Percentiles rank a stretch among this genome's conserved stretches.
Evolutionary conservation across 805 yeast species (phyloP).

Genomic region (Lachancea mirantina): DNA sequence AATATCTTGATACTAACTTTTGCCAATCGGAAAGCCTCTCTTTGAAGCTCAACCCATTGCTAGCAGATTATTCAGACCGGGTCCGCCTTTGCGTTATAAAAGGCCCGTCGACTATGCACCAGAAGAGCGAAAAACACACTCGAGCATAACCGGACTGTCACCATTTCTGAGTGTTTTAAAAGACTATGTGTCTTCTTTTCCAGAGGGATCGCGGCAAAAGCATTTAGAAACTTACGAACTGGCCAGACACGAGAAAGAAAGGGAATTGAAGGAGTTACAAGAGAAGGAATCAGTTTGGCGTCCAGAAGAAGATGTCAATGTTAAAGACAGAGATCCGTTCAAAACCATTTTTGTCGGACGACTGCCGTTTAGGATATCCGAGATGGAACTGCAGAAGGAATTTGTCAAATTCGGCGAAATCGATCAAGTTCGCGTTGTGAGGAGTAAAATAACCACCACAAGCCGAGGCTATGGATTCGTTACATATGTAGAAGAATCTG

Average conservation of each 20-base stretch:
- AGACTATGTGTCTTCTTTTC: slow-evolving; percentile 28
- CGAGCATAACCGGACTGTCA: slow-evolving; percentile 41
- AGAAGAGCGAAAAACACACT: slow-evolving; percentile 39
- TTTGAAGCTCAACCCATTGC: too few species aligned
- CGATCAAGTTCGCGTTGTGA: slow-evolving; percentile 52
- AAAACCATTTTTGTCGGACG: slow-evolving; percentile 74
- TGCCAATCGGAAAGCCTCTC: too few species aligned
- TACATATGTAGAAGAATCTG: slow-evolving; percentile 53
- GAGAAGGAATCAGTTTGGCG: slow-evolving; percentile 40
- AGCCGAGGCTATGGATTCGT: slow-evolving; percentile 83
- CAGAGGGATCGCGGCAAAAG: slow-evolving; percentile 20
- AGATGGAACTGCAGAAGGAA: slow-evolving; percentile 56
- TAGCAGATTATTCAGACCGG: slow-evolving; percentile 41
- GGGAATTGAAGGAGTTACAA: slow-evolving; percentile 30
- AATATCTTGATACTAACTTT: too few species aligned
- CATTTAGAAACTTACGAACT: slow-evolving; percentile 27
- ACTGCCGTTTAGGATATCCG: slow-evolving; percentile 55
- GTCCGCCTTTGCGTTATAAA: slow-evolving; percentile 46
- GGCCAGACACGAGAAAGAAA: slow-evolving; percentile 11
- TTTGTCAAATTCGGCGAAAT: slow-evolving; percentile 66
- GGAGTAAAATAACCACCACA: slow-evolving; percentile 44
- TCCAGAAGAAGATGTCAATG: slow-evolving; percentile 50
- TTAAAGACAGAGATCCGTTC: slow-evolving; percentile 61
- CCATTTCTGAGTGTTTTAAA: slow-evolving; percentile 16
- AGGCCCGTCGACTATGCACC: slow-evolving; percentile 45